Base-by-base conservation (phyloP, 257 asterid genomes). In the Solanum ossicruentum region DNA sequence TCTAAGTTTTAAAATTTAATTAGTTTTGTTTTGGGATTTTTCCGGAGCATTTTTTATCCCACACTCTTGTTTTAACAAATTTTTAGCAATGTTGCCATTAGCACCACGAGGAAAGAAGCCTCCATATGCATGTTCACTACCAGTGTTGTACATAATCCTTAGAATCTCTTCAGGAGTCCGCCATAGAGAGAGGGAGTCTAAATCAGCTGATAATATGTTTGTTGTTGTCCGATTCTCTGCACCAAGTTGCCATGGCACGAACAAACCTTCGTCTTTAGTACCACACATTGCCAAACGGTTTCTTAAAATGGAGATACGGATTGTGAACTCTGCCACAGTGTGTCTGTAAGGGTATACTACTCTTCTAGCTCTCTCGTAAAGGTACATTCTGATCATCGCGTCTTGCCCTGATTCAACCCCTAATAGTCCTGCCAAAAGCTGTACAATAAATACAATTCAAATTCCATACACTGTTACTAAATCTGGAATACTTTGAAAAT, bases 351-450 rank as follows among this genome's bases (percentile, higher is more conserved):
- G 95, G 12, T 45, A 15, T 56, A 90, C 90, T 41, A 84, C 63
- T 73, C 85, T 77, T 0, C 18, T 18, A 16, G 90, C 91, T 45
- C 91, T 65, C 32, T 91, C 85, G 75, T 88, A 90, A 1, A 92
- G 88, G 49, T 91, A 89, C 47, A 6, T 70, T 66, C 95, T 89
- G 39, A 92, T 89, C 3, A 91, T 89, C 4, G 94, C 93, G 58
- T 92, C 95, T 70, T 92, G 93, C 69, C 92, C 94, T 13, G 94
- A 55, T 85, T 92, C 95, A 61, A 80, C 89, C 17, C 92, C 94
- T 63, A 91, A n/a, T 5, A 92, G 84, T 17, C 93, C 93, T 65
- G 87, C 92, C 84, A 89, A n/a, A 39, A 91, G 84, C 93, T 92
- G 85, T 10, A 17, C 12, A 71, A 70, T 5, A 43, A 18, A 23